A percentile compares a stretch with the other conserved stretches of the same genome.
phyloP scores from a whole-genome alignment of 2,329 filamentous ascomycete genomes.

The Zalaria sp. region DNA sequence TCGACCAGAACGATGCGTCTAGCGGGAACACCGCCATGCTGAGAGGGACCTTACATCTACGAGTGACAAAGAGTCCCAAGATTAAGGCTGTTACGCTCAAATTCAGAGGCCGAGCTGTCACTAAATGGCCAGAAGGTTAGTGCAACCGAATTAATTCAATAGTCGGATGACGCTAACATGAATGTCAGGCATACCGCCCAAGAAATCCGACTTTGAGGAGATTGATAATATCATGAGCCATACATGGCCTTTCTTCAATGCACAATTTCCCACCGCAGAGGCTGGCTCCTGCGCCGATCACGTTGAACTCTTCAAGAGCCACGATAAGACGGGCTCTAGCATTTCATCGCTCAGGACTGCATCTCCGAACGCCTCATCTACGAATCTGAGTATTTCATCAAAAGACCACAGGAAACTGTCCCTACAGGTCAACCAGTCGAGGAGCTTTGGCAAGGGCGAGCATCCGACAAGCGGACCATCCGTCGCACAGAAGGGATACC shows the following conservation, averaged over 20 bases:
- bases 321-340: conserved; percentile 17
- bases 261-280: conserved; percentile 46
- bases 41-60: conserved; percentile 67
- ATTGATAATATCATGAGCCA: conserved; percentile 78
- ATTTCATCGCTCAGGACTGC: conserved; percentile 22
- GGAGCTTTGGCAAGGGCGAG: conserved; percentile 75
- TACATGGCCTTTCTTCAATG: conserved; percentile 85
- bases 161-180: too few relatives aligned
- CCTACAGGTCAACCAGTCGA: conserved; percentile 64
- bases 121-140: conserved; percentile 83
- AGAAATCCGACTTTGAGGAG: conserved; percentile 71
- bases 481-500: conserved; percentile 66
- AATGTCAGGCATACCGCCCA: conserved; percentile 59
- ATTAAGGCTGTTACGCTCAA: conserved; percentile 83
- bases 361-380: conserved; percentile 29
- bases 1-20: conserved; percentile 54
- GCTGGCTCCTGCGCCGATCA: conserved; percentile 48
- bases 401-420: conserved; percentile 55
- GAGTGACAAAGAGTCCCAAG: conserved; percentile 79
- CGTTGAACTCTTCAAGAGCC: conserved; percentile 40
- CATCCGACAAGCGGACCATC: conserved; percentile 38
- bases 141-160: background rate
- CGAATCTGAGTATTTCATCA: conserved; percentile 24
- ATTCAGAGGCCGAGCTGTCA: conserved; percentile 71
- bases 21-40: conserved; percentile 65